phyloP scores from a whole-genome alignment of 495 filamentous ascomycete species.

The Hypoxylon fuscum region DNA sequence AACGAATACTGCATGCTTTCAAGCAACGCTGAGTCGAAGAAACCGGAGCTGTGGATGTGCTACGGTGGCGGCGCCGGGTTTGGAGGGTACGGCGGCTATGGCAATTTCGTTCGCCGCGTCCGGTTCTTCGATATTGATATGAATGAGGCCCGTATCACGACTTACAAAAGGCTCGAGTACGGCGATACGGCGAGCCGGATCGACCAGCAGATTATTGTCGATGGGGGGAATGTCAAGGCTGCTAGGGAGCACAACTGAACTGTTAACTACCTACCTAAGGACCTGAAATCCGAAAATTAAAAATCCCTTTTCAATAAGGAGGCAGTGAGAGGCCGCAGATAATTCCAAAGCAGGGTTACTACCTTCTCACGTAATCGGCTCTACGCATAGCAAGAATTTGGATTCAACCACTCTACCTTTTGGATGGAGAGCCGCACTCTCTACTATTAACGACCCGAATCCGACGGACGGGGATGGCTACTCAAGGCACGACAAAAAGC shows the following conservation, averaged over 20 bases:
- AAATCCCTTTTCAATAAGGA: too few relatives aligned
- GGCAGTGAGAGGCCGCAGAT: too few relatives aligned
- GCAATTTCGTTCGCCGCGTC: slow-evolving; percentile 81
- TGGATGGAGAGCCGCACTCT: background rate
- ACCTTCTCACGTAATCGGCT: background rate
- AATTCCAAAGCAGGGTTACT: background rate
- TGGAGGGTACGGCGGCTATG: slow-evolving; percentile 93
- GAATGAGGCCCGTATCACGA: slow-evolving; percentile 83
- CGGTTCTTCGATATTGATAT: slow-evolving; percentile 93
- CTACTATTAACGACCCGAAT: background rate
- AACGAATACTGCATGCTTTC: slow-evolving; percentile 93
- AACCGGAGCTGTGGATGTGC: slow-evolving; percentile 95
- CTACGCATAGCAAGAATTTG: background rate
- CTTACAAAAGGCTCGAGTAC: slow-evolving; percentile 91
- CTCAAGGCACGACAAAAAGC: background rate
- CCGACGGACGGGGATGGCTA: background rate
- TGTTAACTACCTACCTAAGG: background rate
- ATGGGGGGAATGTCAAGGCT: slow-evolving; percentile 71
- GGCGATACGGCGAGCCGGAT: slow-evolving; percentile 74
- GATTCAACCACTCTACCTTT: background rate
- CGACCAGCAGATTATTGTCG: slow-evolving; percentile 89
- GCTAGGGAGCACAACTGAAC: slow-evolving; percentile 30
- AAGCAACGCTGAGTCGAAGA: slow-evolving; percentile 57
- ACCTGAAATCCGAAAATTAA: too few relatives aligned
- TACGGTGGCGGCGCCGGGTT: slow-evolving; percentile 90